phyloP scores from a whole-genome alignment of 441 rosid species.

The Theobroma grandiflorum region DNA sequence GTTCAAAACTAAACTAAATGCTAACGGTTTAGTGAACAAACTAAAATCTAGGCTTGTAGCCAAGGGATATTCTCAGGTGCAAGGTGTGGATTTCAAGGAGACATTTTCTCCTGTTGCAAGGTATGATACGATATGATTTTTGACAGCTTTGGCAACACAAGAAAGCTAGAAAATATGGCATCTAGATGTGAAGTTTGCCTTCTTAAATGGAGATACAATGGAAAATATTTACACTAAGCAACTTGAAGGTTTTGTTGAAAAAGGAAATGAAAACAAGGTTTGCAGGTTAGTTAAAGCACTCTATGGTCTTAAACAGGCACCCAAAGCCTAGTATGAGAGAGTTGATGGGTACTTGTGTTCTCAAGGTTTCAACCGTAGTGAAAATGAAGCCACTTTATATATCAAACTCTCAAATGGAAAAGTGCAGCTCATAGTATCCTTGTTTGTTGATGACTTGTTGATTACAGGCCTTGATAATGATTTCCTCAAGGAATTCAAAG shows the following conservation, averaged over 20 bases:
- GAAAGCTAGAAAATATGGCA: not conserved
- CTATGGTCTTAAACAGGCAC: not conserved
- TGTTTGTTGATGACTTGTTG: too few relatives aligned
- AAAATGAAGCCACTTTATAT: too few relatives aligned
- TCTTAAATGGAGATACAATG: not conserved
- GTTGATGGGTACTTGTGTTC: not conserved
- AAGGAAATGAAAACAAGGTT: not conserved
- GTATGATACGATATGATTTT: not conserved
- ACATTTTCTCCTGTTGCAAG: not conserved
- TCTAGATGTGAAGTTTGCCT: conserved; percentile 35
- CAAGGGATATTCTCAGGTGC: not conserved
- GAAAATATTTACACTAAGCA: not conserved
- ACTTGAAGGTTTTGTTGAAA: not conserved
- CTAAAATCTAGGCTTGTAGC: not conserved
- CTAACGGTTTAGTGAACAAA: not conserved
- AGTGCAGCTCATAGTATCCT: too few relatives aligned
- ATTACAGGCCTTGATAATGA: too few relatives aligned
- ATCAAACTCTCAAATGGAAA: too few relatives aligned
- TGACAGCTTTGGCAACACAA: not conserved
- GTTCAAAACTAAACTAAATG: not conserved
- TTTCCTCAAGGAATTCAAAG: too few relatives aligned
- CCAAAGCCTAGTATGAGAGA: not conserved
- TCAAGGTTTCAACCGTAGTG: too few relatives aligned
- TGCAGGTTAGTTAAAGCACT: not conserved
- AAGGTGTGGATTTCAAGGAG: not conserved